Percentiles rank a stretch among this genome's conserved stretches.
These are phyloP conservation scores for Senna tora DNA, from an alignment of 306 rosid genomes.

Conservation along the genomic window DNA sequence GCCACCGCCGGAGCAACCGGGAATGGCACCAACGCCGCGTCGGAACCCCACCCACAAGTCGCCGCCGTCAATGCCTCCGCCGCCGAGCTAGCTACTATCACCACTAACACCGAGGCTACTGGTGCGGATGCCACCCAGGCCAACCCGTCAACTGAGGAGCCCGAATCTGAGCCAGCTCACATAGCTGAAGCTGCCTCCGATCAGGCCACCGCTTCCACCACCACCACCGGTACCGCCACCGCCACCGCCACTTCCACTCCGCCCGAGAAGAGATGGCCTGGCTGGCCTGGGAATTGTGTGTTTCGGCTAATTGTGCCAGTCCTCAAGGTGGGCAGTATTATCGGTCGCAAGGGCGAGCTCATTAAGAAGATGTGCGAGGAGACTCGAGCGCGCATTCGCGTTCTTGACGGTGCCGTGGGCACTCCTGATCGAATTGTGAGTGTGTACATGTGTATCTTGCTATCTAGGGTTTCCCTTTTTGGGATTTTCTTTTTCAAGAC, in stretches of 20 bases:
- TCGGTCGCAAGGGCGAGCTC: constrained; percentile 94
- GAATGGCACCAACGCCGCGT: constrained; percentile 50
- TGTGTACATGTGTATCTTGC: constrained; percentile 24
- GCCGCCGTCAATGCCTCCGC: constrained; percentile 19
- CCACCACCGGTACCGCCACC: not conserved
- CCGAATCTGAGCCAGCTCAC: constrained; percentile 38
- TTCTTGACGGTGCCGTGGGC: constrained; percentile 85
- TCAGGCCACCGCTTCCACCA: not conserved
- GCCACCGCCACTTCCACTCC: constrained; percentile 28
- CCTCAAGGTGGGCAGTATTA: constrained; percentile 86
- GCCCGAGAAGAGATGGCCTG: constrained; percentile 80
- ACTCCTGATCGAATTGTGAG: constrained; percentile 91
- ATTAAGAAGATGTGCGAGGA: constrained; percentile 92
- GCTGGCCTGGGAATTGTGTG: constrained; percentile 95
- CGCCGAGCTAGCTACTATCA: constrained; percentile 15
- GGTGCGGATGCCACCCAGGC: not conserved
- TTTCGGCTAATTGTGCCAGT: constrained; percentile 90
- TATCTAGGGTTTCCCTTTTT: constrained; percentile 42
- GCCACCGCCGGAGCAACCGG: constrained; percentile 49
- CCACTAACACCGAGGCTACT: constrained; percentile 4
- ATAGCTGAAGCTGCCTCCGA: constrained; percentile 34
- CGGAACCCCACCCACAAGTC: constrained; percentile 25
- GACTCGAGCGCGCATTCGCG: constrained; percentile 93
- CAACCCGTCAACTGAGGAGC: not conserved
- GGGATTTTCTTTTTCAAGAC: not conserved